Evolutionary conservation across 768 basidiomycete genomes (phyloP).

Genomic region (Trametes gibbosa): DNA sequence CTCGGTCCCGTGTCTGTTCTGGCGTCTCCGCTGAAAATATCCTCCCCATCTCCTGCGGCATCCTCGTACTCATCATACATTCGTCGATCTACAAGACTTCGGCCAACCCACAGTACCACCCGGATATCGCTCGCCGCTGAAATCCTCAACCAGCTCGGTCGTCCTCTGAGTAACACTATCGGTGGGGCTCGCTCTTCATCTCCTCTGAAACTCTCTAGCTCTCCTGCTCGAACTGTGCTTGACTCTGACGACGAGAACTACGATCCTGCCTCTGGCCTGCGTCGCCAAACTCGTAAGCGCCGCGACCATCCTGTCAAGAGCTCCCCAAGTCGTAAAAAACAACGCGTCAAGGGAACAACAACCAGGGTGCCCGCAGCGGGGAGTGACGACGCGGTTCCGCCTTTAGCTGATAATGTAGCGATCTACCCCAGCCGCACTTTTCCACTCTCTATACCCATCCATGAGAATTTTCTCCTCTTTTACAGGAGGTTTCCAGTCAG

Average conservation of each 20-base stretch:
- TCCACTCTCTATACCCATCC: conserved; percentile 45
- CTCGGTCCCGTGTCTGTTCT: neutral
- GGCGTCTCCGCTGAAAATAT: conserved; percentile 3
- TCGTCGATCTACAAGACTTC: neutral
- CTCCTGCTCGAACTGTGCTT: neutral
- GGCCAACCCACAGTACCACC: neutral
- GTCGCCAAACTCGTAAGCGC: conserved; percentile 2
- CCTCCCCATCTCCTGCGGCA: neutral
- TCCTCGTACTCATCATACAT: neutral
- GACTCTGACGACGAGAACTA: conserved; percentile 17
- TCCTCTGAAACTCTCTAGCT: neutral
- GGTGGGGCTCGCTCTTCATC: neutral
- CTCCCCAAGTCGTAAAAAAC: neutral
- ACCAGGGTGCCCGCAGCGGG: no score
- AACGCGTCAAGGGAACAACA: neutral
- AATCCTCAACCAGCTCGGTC: conserved; percentile 1
- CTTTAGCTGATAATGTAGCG: neutral
- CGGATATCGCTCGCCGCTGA: conserved; percentile 3
- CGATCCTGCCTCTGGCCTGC: neutral
- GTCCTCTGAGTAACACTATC: neutral
- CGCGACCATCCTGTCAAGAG: neutral
- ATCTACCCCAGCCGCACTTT: conserved; percentile 46
- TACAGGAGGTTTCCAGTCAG: conserved; percentile 72
- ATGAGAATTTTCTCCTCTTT: conserved; percentile 53
- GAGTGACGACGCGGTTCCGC: neutral